These are phyloP conservation scores for Leptosphaerulina australis DNA, from an alignment of 2,329 filamentous ascomycete species.

Conservation along the genomic window DNA sequence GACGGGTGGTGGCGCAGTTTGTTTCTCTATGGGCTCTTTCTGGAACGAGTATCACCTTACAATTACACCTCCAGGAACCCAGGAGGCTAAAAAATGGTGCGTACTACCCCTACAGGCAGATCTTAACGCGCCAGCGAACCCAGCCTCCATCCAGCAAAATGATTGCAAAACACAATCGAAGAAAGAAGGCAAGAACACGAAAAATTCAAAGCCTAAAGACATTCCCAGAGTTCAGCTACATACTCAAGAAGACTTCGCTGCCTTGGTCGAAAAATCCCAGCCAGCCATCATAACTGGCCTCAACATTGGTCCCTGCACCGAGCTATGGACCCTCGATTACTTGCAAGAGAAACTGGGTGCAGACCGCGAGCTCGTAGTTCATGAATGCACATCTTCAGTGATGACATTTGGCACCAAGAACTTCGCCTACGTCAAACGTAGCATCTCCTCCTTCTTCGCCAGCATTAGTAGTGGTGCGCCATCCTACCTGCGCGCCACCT, in stretches of 20 bases:
- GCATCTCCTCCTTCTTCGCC: constrained; percentile 70
- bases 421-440: constrained; percentile 73
- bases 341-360: constrained; percentile 59
- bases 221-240: constrained; percentile 62
- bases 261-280: constrained; percentile 62
- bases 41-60: constrained; percentile 64
- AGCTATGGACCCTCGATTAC: constrained; percentile 72
- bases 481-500: constrained; percentile 80
- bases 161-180: constrained; percentile 20
- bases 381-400: constrained; percentile 67
- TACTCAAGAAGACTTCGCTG: constrained; percentile 63
- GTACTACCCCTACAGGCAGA: constrained; percentile 16
- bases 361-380: constrained; percentile 68
- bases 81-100: constrained; percentile 29
- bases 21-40: constrained; percentile 87
- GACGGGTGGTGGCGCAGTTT: constrained; percentile 81
- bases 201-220: constrained; percentile 16
- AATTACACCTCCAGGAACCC: constrained; percentile 24
- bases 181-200: constrained; percentile 19
- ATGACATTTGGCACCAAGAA: constrained; percentile 88
- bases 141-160: constrained; percentile 1
- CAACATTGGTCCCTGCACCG: constrained; percentile 69
- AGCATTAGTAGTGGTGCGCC: constrained; percentile 63
- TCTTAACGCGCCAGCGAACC: constrained; percentile 20
- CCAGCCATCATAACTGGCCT: constrained; percentile 71